Base-by-base conservation (phyloP, 371 early-diverging fungal species). In the Syncephalastrum racemosum region DNA sequence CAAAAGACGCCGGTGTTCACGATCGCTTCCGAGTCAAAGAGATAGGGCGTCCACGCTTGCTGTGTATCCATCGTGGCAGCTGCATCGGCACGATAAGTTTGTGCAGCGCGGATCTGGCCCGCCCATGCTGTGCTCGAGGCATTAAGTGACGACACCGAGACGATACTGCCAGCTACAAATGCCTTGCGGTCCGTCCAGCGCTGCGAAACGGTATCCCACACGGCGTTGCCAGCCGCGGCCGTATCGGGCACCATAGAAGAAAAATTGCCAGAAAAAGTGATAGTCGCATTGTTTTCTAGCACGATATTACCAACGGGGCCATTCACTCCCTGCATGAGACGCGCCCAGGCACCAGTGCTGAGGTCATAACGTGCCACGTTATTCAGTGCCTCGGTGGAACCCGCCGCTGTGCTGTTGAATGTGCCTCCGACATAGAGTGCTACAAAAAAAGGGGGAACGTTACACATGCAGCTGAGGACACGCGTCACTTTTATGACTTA, bases 1-100 rank as follows among this genome's bases (percentile, higher is more conserved):
- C 73, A 78, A 46, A 70, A 65, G 1, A 67, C 58, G 15, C 75
- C 79, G 0, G 69, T 45, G n/a, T 60, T 60, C 1, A 78, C 53
- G 0, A 50, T 27, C 0, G 56, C 64, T 16, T 53, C 25, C 0
- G 71, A 50, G 36, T 63, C 63, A 16, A 58, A 40, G 7, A 65
- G 5, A 20, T 57, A 57, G 5, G 57, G 58, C 4, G 41, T 20
- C 66, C 60, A 65, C 1, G 20, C n/a, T 15, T 46, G 46, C 15
- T 56, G 40, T 0, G 39, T 23, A 40, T 56, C 44, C 18, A 60
- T 18, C 3, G 52, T 47, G 1, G 61, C 40, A 2, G 53, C 57
- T 25, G 56, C 58, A 25, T 60, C 65, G n/a, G 66, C 63, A 51
- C 60, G 57, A 43, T 71, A 70, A 0, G 63, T 71, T 49, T 77